A percentile compares a stretch with the other conserved stretches of the same genome.
phyloP scores from a whole-genome alignment of 2,329 filamentous ascomycete species.

The Xylaria multiplex region DNA sequence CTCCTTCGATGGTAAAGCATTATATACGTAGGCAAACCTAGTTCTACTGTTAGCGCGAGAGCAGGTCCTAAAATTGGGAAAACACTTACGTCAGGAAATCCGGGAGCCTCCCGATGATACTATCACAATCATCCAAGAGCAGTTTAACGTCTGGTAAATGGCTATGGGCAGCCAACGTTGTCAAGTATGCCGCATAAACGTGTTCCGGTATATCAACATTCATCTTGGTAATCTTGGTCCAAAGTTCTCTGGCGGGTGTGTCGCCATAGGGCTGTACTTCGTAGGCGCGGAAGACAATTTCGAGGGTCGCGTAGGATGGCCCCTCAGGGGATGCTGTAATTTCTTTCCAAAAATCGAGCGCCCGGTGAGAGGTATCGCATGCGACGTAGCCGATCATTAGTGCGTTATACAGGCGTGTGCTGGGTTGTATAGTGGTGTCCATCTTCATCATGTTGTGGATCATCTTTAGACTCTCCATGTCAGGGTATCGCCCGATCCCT shows the following conservation, averaged over 20 bases:
- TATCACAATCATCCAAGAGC: slow-evolving; percentile 73
- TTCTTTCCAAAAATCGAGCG: slow-evolving; percentile 83
- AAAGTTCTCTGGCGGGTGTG: slow-evolving; percentile 72
- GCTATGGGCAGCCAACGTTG: slow-evolving; percentile 78
- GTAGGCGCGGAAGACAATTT: slow-evolving; percentile 82
- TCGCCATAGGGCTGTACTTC: slow-evolving; percentile 69
- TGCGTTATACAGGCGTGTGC: slow-evolving; percentile 81
- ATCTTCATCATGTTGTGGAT: slow-evolving; percentile 96
- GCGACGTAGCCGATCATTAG: slow-evolving; percentile 87
- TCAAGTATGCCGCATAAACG: slow-evolving; percentile 81
- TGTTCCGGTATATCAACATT: slow-evolving; percentile 79
- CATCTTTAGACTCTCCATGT: slow-evolving; percentile 73
- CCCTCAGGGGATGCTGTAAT: slow-evolving; percentile 88
- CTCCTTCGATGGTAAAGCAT: slow-evolving; percentile 72
- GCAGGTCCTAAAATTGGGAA: neutral
- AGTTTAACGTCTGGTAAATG: slow-evolving; percentile 73
- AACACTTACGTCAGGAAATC: slow-evolving; percentile 44
- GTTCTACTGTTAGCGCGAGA: slow-evolving; percentile 35
- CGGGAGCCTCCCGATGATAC: slow-evolving; percentile 61
- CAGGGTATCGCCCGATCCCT: slow-evolving; percentile 72
- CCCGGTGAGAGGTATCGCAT: slow-evolving; percentile 71
- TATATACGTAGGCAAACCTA: slow-evolving; percentile 78
- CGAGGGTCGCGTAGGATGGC: slow-evolving; percentile 81
- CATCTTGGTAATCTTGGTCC: slow-evolving; percentile 75
- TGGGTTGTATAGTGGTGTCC: slow-evolving; percentile 80